Percentiles rank a stretch among this genome's conserved stretches.
Evolutionary conservation across 371 early-diverging fungal genomes (phyloP).

Genomic region (Mortierella sp.): DNA sequence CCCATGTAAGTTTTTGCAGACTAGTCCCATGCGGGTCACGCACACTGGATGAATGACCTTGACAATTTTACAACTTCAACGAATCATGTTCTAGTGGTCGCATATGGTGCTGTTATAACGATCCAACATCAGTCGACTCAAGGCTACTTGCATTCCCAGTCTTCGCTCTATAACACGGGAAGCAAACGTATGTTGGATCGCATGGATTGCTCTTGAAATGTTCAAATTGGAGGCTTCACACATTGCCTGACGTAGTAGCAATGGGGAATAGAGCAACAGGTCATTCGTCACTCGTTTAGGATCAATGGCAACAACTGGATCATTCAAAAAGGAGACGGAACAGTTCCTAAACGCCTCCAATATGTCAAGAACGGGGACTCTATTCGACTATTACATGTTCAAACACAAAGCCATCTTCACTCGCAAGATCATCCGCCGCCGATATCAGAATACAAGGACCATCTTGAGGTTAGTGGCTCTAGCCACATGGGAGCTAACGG

Average conservation of each 20-base stretch:
- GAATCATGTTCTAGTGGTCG: slow-evolving; percentile 67
- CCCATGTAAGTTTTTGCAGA: slow-evolving; percentile 43
- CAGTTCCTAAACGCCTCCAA: slow-evolving; percentile 56
- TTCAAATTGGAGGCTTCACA: no score
- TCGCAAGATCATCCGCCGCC: slow-evolving; percentile 91
- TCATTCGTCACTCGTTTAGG: slow-evolving; percentile 87
- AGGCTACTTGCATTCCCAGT: slow-evolving; percentile 92
- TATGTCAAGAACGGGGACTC: slow-evolving; percentile 69
- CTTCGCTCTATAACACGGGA: slow-evolving; percentile 77
- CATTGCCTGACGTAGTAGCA: background rate
- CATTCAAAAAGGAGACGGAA: slow-evolving; percentile 63
- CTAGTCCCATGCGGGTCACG: no score
- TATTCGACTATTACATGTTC: slow-evolving; percentile 82
- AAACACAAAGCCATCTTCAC: slow-evolving; percentile 77
- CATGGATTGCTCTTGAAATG: no score
- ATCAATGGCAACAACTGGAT: slow-evolving; percentile 91
- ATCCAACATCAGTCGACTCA: slow-evolving; percentile 76
- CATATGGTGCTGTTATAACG: slow-evolving; percentile 80
- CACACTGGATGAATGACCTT: no score
- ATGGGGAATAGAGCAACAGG: slow-evolving; percentile 80
- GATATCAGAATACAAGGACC: slow-evolving; percentile 86
- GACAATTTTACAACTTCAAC: no score
- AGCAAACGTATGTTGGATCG: slow-evolving; percentile 68
- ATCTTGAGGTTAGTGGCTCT: slow-evolving; percentile 84
- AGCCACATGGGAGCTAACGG: slow-evolving; percentile 62